Conservation (phyloP, 2,329 filamentous ascomycete genomes). For the Aschersonia sp. region DNA sequence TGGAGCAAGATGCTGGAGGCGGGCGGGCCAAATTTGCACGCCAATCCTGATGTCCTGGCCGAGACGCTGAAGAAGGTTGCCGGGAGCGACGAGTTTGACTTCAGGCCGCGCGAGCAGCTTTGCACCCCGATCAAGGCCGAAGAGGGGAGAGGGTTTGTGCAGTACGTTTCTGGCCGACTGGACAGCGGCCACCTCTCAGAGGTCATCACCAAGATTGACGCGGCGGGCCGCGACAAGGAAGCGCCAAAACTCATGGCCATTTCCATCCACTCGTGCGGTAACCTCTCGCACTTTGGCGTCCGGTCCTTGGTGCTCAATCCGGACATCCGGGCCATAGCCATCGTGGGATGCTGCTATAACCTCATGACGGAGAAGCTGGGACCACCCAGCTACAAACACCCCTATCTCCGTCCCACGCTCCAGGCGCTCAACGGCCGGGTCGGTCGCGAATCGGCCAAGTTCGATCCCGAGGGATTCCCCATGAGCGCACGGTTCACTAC, state of each 20-base stretch:
- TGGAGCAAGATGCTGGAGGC: constrained; percentile 39
- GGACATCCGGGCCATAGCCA: constrained; percentile 74
- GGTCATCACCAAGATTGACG: constrained; percentile 48
- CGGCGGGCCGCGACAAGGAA: constrained; percentile 6
- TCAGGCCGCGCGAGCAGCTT: constrained; percentile 35
- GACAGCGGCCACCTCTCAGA: constrained; percentile 57
- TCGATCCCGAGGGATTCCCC: constrained; percentile 83
- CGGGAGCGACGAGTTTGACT: constrained; percentile 20
- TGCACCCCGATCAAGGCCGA: constrained; percentile 36
- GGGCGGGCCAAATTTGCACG: constrained; percentile 15
- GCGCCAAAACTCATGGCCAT: constrained; percentile 59
- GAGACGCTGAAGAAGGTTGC: constrained; percentile 19
- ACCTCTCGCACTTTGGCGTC: constrained; percentile 89
- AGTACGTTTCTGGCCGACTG: constrained; percentile 63
- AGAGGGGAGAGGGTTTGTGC: constrained; percentile 54
- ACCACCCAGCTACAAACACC: constrained; percentile 73
- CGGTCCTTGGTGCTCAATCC: constrained; percentile 75
- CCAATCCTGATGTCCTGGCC: constrained; percentile 24
- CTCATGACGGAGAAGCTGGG: constrained; percentile 81
- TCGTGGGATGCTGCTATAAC: constrained; percentile 98
- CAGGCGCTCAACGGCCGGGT: constrained; percentile 56
- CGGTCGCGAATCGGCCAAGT: constrained; percentile 50
- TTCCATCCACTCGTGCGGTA: constrained; percentile 93
- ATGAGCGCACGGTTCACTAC: constrained; percentile 62
- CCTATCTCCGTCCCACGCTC: constrained; percentile 55